Evolutionary conservation across 805 yeast species (phyloP), one percentile per base, ranked within the genome.

Genomic region (Cyberlindnera euphorbiiphila): DNA sequence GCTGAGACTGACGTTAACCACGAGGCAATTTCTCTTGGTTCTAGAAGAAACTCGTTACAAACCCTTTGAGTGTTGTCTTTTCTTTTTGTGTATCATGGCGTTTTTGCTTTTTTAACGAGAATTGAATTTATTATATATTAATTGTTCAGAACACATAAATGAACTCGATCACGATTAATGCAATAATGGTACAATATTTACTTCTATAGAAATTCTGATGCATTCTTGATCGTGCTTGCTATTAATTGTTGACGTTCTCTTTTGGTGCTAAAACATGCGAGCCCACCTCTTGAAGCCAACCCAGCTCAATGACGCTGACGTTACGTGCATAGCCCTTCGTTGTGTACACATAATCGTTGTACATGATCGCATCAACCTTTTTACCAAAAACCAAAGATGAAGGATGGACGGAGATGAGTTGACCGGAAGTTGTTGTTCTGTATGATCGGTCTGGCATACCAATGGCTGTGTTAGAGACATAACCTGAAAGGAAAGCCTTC

Each of bases 391-490:
- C 64, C 59, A 85, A 64, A 0, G 96, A 86, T 0, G 95, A 84
- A 0, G 98, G 98, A 56, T 91, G 98, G 9, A 91, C 78, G 34
- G 93, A 78, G 32, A 91, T 77, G 22, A 85, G 67, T 59, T 87
- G 96, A 18, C 95, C 95, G 2, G 84, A 76, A 20, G 81, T 66
- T 6, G 88, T 81, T 0, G 98, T 88, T 55, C 94, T 71, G 64
- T 81, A 93, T 4, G 96, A 83, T 53, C 97, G 72, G 59, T 93
- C 98, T 0, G 98, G 96, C 78, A 85, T 76, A 9, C 96, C 95
- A 14, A 93, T 76, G 0, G 98, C 98, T 0, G 96, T 81, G 59
- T 91, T 89, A 32, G 81, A 72, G n/a, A 86, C 72, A 51, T 72
- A 91, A 0, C 99, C 98, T 25, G 71, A 68, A 26, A 93, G 63